Conservation (phyloP, 2,329 filamentous ascomycete species). For the Atkinsonella hypoxylon region DNA sequence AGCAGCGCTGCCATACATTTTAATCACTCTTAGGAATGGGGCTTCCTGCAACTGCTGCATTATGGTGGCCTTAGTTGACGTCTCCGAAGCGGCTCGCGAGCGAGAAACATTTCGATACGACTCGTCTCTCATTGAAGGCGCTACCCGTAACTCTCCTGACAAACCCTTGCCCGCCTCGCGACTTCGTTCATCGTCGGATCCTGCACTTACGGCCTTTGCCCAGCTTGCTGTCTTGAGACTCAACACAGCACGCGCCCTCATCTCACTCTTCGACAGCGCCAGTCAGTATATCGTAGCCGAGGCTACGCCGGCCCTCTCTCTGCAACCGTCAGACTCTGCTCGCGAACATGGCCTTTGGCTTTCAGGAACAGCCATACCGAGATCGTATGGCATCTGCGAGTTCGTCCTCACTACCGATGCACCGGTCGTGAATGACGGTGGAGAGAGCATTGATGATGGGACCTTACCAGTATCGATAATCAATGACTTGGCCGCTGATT, state of each 20-base stretch:
- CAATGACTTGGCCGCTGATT: constrained; percentile 10
- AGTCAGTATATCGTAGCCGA: constrained; percentile 36
- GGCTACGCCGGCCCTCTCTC: constrained; percentile 19
- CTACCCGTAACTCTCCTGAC: background rate
- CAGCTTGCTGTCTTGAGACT: constrained; percentile 33
- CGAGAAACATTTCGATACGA: constrained; percentile 4
- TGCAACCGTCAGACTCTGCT: background rate
- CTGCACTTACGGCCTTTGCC: constrained; percentile 31
- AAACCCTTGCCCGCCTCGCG: constrained; percentile 4
- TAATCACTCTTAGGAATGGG: background rate
- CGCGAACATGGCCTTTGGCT: constrained; percentile 7
- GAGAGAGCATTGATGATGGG: background rate
- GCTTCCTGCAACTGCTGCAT: background rate
- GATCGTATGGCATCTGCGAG: constrained; percentile 9
- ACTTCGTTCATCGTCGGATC: constrained; percentile 17
- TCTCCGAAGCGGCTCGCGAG: constrained; percentile 3
- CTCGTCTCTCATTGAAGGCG: background rate
- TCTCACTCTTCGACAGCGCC: constrained; percentile 35
- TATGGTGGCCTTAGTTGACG: constrained; percentile 1
- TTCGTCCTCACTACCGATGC: background rate
- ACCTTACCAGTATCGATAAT: background rate
- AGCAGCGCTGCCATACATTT: no score
- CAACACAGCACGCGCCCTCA: constrained; percentile 26
- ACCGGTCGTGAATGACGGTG: background rate
- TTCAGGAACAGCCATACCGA: constrained; percentile 13